Evolutionary conservation across 331 rosid genomes (phyloP).

Genomic region (Prunus yedoensis): DNA sequence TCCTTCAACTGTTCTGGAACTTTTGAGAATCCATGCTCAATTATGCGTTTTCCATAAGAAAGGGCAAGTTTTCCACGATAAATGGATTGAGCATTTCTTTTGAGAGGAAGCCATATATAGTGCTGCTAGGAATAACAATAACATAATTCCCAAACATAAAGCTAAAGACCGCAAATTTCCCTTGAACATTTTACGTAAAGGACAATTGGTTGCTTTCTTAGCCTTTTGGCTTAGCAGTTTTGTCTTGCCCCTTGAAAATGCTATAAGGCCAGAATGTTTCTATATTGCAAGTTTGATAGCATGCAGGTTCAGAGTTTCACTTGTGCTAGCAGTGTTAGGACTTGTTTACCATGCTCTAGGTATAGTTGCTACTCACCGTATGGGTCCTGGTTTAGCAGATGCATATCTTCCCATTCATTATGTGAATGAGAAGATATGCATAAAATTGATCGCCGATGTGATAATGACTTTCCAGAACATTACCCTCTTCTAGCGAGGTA

Average conservation of each 20-base stretch:
- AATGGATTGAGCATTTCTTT: no score
- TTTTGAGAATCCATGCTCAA: no score
- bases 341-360: background rate
- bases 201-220: background rate
- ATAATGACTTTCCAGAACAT: rapidly evolving
- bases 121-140: background rate
- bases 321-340: background rate
- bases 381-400: background rate
- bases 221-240: conserved; percentile 1
- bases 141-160: no score
- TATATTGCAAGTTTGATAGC: background rate
- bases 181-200: background rate
- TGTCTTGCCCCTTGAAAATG: background rate
- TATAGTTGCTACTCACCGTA: background rate
- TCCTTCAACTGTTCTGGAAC: no score
- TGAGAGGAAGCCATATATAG: background rate
- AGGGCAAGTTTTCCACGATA: no score
- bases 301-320: background rate
- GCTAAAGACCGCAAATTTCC: background rate
- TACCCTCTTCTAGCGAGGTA: background rate
- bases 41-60: no score
- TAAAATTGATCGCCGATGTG: background rate
- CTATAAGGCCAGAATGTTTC: background rate
- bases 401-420: background rate
- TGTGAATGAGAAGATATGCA: background rate